Percentiles rank a stretch among this genome's conserved stretches.
Conservation (phyloP, 345 rosid genomes). For the Aquilaria yunnanensis region DNA sequence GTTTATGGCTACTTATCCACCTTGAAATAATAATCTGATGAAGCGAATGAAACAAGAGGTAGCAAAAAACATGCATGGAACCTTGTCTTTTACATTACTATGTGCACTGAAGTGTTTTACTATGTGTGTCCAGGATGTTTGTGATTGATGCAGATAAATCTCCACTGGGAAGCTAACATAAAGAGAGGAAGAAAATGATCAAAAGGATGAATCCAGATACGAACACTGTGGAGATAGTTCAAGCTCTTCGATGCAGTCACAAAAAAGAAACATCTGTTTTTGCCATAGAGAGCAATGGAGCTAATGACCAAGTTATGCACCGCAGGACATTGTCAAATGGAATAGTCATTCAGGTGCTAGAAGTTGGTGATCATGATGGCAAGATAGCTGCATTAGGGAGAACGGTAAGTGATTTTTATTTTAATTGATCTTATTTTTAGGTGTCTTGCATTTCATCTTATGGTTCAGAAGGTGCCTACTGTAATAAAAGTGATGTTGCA, state of each 20-base stretch:
- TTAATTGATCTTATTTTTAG: neutral
- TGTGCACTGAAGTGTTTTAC: too few species aligned
- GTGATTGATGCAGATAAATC: constrained; percentile 1
- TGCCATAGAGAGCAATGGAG: constrained; percentile 9
- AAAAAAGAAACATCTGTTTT: constrained; percentile 1
- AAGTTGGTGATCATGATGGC: constrained; percentile 34
- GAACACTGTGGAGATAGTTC: constrained; percentile 10
- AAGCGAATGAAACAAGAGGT: too few species aligned
- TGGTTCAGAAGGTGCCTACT: neutral
- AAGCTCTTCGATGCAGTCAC: neutral
- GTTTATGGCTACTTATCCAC: too few species aligned
- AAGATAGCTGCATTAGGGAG: constrained; percentile 43
- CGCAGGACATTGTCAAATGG: constrained; percentile 24
- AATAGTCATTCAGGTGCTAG: constrained; percentile 36
- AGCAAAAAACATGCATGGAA: too few species aligned
- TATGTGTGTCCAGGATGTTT: constrained; percentile 1
- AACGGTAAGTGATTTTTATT: constrained; percentile 26
- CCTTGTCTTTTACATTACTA: too few species aligned
- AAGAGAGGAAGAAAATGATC: constrained; percentile 29
- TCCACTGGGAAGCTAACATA: constrained; percentile 13
- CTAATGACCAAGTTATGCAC: constrained; percentile 16
- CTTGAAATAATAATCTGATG: too few species aligned
- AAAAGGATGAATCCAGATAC: constrained; percentile 16
- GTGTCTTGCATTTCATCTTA: neutral
- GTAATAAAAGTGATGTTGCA: neutral